These are phyloP conservation scores for Populus hybrid DNA, from an alignment of 441 rosid genomes.

Conservation along the genomic window DNA sequence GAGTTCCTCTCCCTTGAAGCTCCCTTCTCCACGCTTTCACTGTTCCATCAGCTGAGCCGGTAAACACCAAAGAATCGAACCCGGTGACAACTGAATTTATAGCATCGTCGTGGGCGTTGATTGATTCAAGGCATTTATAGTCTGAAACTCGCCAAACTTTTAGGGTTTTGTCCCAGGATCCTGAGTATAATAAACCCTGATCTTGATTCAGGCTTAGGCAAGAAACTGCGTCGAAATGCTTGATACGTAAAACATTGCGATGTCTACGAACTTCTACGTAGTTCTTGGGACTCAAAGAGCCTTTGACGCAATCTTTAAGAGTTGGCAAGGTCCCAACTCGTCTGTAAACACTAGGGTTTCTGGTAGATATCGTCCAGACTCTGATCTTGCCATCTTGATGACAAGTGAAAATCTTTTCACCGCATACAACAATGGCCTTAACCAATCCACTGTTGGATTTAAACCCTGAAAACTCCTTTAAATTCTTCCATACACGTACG, in stretches of 20 bases:
- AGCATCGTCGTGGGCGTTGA: constrained; percentile 80
- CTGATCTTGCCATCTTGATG: constrained; percentile 95
- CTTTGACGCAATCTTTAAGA: constrained; percentile 50
- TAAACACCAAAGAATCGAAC: constrained; percentile 71
- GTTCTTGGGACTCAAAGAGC: constrained; percentile 58
- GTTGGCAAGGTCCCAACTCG: constrained; percentile 74
- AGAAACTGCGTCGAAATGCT: constrained; percentile 78
- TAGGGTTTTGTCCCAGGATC: constrained; percentile 90
- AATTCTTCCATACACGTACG: constrained; percentile 81
- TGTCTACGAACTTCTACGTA: constrained; percentile 61
- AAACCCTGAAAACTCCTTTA: constrained; percentile 65
- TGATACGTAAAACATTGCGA: constrained; percentile 46
- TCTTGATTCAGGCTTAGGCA: constrained; percentile 72
- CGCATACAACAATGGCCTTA: constrained; percentile 68
- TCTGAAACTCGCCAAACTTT: constrained; percentile 78
- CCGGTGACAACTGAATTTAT: constrained; percentile 65
- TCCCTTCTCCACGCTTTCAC: constrained; percentile 88
- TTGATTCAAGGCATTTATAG: constrained; percentile 70
- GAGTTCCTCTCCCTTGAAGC: constrained; percentile 64
- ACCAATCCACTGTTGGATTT: constrained; percentile 87
- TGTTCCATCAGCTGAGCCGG: constrained; percentile 92
- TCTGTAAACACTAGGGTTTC: constrained; percentile 38
- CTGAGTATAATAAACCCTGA: constrained; percentile 58
- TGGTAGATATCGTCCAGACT: constrained; percentile 62
- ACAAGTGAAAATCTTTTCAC: constrained; percentile 70